Percentiles rank a stretch among this genome's conserved stretches.
Evolutionary conservation across 257 asterid genomes (phyloP).

Genomic region (Perilla frutescens): DNA sequence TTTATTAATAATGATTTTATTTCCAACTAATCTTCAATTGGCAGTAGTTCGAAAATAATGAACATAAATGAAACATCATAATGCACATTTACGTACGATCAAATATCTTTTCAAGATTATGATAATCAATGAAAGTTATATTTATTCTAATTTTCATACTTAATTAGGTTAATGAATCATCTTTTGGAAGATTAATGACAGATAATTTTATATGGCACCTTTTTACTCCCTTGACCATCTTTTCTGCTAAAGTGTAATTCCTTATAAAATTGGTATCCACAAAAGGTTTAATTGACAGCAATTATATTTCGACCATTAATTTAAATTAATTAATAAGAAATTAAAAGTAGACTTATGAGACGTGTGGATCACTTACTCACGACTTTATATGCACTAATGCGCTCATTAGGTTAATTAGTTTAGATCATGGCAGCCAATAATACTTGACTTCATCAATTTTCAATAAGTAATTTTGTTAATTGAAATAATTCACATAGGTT

Average conservation of each 20-base stretch:
- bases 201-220: neutral
- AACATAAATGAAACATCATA: constrained; percentile 5
- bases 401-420: neutral
- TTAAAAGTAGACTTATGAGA: neutral
- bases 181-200: neutral
- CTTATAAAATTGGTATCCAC: neutral
- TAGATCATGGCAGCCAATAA: constrained; percentile 8
- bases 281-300: neutral
- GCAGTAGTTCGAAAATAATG: neutral
- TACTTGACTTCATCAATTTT: neutral
- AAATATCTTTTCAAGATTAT: neutral
- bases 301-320: neutral
- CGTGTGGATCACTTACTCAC: constrained; percentile 31
- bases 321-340: neutral
- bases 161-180: neutral
- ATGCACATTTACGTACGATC: constrained; percentile 1
- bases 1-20: neutral
- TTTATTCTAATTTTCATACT: neutral
- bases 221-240: neutral
- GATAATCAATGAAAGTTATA: neutral
- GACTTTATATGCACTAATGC: constrained; percentile 10
- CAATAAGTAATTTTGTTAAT: neutral
- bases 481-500: neutral
- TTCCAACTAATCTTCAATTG: neutral
- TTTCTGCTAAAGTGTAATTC: neutral